phyloP scores from a whole-genome alignment of 108 stramenopile species.

The Pseudonitzschia multiseries region DNA sequence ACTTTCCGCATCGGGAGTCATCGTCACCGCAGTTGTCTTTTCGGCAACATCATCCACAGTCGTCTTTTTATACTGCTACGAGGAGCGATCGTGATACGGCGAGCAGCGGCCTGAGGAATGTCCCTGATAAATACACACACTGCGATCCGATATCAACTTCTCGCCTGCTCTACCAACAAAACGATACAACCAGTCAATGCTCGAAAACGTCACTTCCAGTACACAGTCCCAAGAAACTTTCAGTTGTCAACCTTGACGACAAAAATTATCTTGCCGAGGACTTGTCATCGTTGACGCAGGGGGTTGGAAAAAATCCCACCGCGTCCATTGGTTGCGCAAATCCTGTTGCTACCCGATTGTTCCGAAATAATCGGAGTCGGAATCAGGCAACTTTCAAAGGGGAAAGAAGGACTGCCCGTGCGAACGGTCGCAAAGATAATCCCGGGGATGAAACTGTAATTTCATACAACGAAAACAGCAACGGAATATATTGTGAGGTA shows the following conservation, averaged over 20 bases:
- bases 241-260: background rate
- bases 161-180: background rate
- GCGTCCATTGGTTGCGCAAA: too few species aligned
- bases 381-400: background rate
- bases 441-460: background rate
- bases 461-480: background rate
- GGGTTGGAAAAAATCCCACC: too few species aligned
- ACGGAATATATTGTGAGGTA: background rate
- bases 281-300: too few species aligned
- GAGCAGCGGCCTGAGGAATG: background rate
- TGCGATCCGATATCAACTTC: background rate
- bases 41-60: background rate
- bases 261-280: background rate
- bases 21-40: background rate
- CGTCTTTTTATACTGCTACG: background rate
- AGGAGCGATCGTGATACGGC: background rate
- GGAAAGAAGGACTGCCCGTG: background rate
- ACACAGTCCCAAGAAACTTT: background rate
- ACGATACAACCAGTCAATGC: background rate
- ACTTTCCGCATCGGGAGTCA: background rate
- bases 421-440: background rate
- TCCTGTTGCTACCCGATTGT: background rate
- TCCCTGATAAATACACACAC: background rate
- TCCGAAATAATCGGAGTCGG: background rate
- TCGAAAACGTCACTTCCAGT: background rate